phyloP scores from a whole-genome alignment of 768 basidiomycete species.

The Leccinellum rugosiceps region DNA sequence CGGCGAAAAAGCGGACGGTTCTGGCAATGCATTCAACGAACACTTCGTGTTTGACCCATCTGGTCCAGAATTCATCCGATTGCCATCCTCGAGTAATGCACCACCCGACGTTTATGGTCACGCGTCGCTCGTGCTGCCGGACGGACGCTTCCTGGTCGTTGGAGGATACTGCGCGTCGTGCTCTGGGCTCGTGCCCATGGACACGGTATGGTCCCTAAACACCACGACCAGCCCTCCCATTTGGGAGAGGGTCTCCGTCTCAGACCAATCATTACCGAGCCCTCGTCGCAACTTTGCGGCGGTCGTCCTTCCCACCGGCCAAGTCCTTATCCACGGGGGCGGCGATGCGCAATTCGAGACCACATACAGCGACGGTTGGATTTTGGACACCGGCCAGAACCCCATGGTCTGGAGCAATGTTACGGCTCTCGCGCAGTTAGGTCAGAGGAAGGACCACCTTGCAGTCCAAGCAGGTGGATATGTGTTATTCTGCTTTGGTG shows the following conservation, averaged over 20 bases:
- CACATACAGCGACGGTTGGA: constrained; percentile 67
- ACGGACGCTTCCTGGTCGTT: constrained; percentile 68
- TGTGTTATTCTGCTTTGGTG: constrained; percentile 79
- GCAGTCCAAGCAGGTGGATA: constrained; percentile 57
- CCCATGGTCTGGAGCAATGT: constrained; percentile 61
- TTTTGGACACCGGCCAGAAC: constrained; percentile 53
- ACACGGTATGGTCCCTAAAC: constrained; percentile 61
- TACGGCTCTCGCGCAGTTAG: constrained; percentile 52
- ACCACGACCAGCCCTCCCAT: constrained; percentile 41
- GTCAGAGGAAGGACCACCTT: constrained; percentile 69
- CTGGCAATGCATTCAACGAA: constrained; percentile 56
- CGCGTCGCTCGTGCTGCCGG: constrained; percentile 60
- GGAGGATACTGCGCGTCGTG: constrained; percentile 63
- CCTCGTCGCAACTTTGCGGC: constrained; percentile 66
- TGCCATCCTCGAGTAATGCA: constrained; percentile 48
- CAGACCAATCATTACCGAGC: constrained; percentile 43
- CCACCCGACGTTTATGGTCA: constrained; percentile 77
- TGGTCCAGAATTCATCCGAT: constrained; percentile 46
- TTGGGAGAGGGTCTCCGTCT: constrained; percentile 50
- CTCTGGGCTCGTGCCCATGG: constrained; percentile 50
- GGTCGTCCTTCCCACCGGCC: constrained; percentile 46
- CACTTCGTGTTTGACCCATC: constrained; percentile 61
- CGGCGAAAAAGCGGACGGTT: constrained; percentile 81
- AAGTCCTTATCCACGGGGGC: constrained; percentile 78
- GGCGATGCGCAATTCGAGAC: constrained; percentile 53